Percentiles rank a stretch among this genome's conserved stretches.
Evolutionary conservation across 768 basidiomycete species (phyloP).

Genomic region (Lentinula sp.): DNA sequence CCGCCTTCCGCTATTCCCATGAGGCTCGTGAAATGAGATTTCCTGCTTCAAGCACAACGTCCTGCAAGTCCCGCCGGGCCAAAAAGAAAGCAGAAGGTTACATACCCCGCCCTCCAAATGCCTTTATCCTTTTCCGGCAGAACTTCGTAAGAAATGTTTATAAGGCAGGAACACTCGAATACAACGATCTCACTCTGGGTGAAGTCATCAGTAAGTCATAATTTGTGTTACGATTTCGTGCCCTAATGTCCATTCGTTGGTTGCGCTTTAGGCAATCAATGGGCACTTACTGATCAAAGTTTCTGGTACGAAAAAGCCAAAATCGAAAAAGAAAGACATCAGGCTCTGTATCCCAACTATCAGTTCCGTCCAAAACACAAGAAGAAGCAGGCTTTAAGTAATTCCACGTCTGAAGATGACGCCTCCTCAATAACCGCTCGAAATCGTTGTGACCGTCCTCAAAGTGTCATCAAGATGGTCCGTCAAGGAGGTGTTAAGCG

Average conservation of each 20-base stretch:
- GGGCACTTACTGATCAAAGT: constrained; percentile 66
- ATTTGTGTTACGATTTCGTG: constrained; percentile 6
- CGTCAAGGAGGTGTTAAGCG: too few relatives aligned
- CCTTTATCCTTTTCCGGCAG: constrained; percentile 82
- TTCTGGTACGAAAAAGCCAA: constrained; percentile 71
- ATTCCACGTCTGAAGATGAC: background rate
- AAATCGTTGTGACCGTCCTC: background rate
- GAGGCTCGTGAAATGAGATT: background rate
- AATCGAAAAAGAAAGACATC: constrained; percentile 67
- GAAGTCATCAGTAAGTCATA: constrained; percentile 56
- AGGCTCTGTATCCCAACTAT: constrained; percentile 61
- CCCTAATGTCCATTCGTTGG: background rate
- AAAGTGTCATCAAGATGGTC: too few relatives aligned
- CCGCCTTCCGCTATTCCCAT: too few relatives aligned
- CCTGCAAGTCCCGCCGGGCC: constrained; percentile 35
- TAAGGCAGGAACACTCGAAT: constrained; percentile 72
- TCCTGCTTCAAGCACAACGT: background rate
- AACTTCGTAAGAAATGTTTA: constrained; percentile 76
- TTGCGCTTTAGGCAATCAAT: constrained; percentile 54
- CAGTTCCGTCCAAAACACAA: constrained; percentile 49
- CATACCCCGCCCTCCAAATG: constrained; percentile 81
- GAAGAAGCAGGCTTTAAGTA: constrained; percentile 18
- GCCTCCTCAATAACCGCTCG: background rate
- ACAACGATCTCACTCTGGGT: constrained; percentile 64
- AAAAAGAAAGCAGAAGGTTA: constrained; percentile 56